phyloP scores from a whole-genome alignment of 208 protist genomes.

The Borovskyia barvae region DNA sequence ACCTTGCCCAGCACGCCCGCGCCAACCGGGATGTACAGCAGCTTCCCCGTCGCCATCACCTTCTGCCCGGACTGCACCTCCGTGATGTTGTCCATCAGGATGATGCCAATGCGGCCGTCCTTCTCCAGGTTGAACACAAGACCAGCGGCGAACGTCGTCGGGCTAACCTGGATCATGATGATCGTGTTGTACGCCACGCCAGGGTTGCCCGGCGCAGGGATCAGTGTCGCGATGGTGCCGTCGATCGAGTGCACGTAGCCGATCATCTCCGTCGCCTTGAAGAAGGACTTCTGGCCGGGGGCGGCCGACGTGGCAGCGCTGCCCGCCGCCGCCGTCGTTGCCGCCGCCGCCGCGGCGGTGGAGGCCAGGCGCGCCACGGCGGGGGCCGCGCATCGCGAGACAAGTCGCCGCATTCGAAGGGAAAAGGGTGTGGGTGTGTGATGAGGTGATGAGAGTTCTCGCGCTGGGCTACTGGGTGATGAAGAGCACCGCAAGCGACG shows the following conservation, averaged over 20 bases:
- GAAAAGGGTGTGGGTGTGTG: no score
- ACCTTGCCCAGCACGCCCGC: slow-evolving; percentile 84
- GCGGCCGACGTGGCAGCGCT: slow-evolving; percentile 23
- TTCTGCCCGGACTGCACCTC: slow-evolving; percentile 86
- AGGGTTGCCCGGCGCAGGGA: slow-evolving; percentile 70
- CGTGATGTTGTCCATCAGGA: slow-evolving; percentile 87
- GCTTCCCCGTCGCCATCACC: slow-evolving; percentile 82
- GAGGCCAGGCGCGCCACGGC: slow-evolving; percentile 42
- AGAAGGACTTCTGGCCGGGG: slow-evolving; percentile 73
- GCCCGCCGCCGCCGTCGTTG: slow-evolving; percentile 23
- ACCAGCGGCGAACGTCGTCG: slow-evolving; percentile 70
- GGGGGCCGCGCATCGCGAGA: slow-evolving; percentile 40
- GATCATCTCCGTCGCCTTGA: slow-evolving; percentile 85
- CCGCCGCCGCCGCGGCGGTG: no score
- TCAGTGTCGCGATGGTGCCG: slow-evolving; percentile 83
- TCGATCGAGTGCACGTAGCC: slow-evolving; percentile 88
- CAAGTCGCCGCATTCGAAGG: slow-evolving; percentile 72
- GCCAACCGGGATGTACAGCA: slow-evolving; percentile 83
- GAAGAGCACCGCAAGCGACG: no score
- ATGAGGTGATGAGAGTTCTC: no score
- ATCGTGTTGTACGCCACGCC: slow-evolving; percentile 86
- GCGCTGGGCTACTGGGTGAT: no score
- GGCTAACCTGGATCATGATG: slow-evolving; percentile 82
- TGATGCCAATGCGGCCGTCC: slow-evolving; percentile 85
- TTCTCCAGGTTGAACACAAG: slow-evolving; percentile 88